Evolutionary conservation across 441 rosid genomes (phyloP).

Genomic region (Cnidoscolus chayamansa): DNA sequence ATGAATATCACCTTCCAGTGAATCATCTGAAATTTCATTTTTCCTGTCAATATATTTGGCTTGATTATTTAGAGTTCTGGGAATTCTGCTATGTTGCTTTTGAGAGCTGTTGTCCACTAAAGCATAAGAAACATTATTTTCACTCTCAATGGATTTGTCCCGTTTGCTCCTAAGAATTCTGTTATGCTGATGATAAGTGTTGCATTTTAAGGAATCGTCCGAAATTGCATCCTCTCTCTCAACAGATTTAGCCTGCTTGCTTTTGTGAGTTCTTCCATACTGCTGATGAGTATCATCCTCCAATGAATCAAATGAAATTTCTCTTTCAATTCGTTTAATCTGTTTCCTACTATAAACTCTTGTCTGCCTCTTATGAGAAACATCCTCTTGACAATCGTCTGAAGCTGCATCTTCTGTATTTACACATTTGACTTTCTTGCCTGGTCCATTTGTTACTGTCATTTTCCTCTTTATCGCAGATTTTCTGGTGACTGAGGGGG

Average conservation of each 20-base stretch:
- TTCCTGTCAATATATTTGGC: slow-evolving; percentile 32
- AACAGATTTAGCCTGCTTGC: slow-evolving; percentile 23
- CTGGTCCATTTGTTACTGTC: slow-evolving; percentile 34
- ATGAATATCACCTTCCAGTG: slow-evolving; percentile 26
- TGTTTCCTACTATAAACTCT: slow-evolving; percentile 22
- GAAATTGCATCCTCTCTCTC: slow-evolving; percentile 49
- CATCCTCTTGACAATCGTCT: slow-evolving; percentile 29
- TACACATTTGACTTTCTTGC: slow-evolving; percentile 44
- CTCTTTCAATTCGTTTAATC: slow-evolving; percentile 24
- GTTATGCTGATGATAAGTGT: slow-evolving; percentile 37
- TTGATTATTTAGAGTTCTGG: slow-evolving; percentile 35
- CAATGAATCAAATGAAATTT: slow-evolving; percentile 26
- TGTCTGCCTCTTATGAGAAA: slow-evolving; percentile 25
- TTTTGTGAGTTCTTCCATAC: slow-evolving; percentile 17
- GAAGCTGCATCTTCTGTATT: slow-evolving; percentile 34
- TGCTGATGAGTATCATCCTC: slow-evolving; percentile 23
- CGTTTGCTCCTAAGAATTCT: slow-evolving; percentile 42
- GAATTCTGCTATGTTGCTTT: slow-evolving; percentile 29
- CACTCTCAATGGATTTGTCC: slow-evolving; percentile 42
- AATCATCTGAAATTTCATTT: slow-evolving; percentile 36
- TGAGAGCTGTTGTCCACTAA: slow-evolving; percentile 43
- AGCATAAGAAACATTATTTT: slow-evolving; percentile 43
- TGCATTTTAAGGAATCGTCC: slow-evolving; percentile 54
- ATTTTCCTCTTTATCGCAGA: slow-evolving; percentile 63
- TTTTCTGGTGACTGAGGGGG: slow-evolving; percentile 43